Evolutionary conservation across 257 asterid species (phyloP), one percentile per base, ranked within the genome.

Genomic region (Ilex aquifolium): DNA sequence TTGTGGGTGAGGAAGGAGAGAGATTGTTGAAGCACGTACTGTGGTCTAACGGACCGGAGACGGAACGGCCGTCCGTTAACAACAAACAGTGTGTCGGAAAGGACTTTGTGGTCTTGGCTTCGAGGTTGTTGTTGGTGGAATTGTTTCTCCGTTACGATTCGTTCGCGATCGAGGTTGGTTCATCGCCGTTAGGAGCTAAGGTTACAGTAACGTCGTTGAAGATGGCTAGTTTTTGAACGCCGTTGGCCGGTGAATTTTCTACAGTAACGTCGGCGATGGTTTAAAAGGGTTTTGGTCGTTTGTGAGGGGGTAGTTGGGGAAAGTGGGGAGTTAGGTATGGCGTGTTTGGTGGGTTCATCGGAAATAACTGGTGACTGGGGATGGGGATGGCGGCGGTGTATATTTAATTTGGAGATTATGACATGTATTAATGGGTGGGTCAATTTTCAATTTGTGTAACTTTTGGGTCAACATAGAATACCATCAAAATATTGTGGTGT

Each of bases 11-110:
- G 5, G 84, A 74, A 12, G 97, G 94, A 4, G 88, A 82, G 78
- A 79, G 65, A 76, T 63, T 85, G 27, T 31, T 91, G 82, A 75
- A 74, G 70, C 84, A 91, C 11, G 95, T 91, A 21, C 49, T 91
- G 4, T 91, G 98, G 98, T 88, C 96, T 0, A 91, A 91, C 57
- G 98, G 98, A 13, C 88, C 88, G 32, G 98, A 91, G 64, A 80
- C 74, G 7, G 91, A 67, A 40, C 65, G 55, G 13, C 81, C 98
- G 8, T 75, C 69, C 11, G 54, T 86, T 0, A 55, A 65, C 31
- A 79, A 91, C 64, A 91, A 91, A 32, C 98, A 91, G 66, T 91
- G 98, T 65, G 96, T 91, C n/a, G 98, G 98, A 1, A 91, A 91
- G 69, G 96, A 91, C 48, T 88, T 91, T 42, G 98, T 84, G 59